phyloP scores from a whole-genome alignment of 2,329 filamentous ascomycete genomes.

The Venturia oleaginea region DNA sequence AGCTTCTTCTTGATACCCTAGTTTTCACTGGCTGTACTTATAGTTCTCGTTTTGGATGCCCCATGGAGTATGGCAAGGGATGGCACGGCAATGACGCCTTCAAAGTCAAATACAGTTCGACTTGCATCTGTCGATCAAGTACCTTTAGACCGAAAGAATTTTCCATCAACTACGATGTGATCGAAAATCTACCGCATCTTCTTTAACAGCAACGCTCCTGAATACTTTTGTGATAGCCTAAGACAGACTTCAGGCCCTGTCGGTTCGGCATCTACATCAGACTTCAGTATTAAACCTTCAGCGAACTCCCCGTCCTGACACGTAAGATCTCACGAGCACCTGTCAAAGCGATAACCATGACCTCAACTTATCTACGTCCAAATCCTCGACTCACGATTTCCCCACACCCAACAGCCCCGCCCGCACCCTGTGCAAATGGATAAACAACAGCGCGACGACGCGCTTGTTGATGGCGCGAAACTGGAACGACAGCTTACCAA shows the following conservation, averaged over 20 bases:
- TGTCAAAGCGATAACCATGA: background rate
- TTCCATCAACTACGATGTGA: background rate
- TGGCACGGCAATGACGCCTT: background rate
- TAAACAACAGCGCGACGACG: conserved; percentile 2
- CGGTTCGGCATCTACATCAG: background rate
- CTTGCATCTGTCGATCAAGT: background rate
- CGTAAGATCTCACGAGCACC: background rate
- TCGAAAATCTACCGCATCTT: background rate
- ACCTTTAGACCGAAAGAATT: background rate
- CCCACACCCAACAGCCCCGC: background rate
- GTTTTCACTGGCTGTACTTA: background rate
- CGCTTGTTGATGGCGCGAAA: conserved; percentile 7
- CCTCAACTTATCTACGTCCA: background rate
- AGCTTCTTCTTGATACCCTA: background rate
- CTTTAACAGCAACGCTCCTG: background rate
- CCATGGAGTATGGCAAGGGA: background rate
- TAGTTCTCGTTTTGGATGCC: background rate
- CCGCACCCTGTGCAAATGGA: background rate
- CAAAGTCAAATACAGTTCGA: background rate
- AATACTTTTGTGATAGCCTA: background rate
- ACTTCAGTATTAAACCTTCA: conserved; percentile 13
- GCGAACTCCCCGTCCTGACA: conserved; percentile 9
- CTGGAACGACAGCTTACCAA: conserved; percentile 8
- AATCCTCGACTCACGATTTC: background rate
- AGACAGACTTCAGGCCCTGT: background rate